Evolutionary conservation across 306 rosid species (phyloP).

Genomic region (Astragalus membranaceus): DNA sequence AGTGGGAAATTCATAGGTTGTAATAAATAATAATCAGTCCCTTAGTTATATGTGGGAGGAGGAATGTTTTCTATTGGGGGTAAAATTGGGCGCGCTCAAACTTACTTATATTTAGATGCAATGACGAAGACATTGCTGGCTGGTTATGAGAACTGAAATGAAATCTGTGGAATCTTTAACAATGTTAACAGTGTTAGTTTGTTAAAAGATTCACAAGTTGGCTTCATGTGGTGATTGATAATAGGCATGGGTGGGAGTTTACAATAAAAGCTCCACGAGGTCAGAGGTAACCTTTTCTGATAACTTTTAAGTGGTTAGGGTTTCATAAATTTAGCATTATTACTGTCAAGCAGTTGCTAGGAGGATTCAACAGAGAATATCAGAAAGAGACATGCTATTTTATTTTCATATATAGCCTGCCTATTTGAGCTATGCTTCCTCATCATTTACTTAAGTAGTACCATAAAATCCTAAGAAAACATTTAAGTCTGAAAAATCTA

Average conservation of each 20-base stretch:
- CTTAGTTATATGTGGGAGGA: background rate
- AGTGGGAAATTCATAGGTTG: no score
- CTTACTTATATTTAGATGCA: background rate
- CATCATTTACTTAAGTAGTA: background rate
- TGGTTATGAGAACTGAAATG: background rate
- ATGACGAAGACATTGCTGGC: no score
- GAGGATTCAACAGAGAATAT: background rate
- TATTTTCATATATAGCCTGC: background rate
- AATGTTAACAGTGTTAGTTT: background rate
- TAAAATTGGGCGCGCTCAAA: background rate
- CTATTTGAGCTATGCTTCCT: background rate
- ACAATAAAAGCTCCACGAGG: background rate
- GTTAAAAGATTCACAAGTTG: background rate
- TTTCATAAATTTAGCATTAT: constrained; percentile 1
- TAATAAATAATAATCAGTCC: background rate
- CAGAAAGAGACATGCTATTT: background rate
- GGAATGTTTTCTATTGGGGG: background rate
- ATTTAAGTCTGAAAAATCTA: background rate
- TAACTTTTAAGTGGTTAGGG: background rate
- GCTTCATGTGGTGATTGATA: background rate
- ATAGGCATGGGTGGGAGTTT: background rate
- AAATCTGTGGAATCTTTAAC: background rate
- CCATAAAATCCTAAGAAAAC: background rate
- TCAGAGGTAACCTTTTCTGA: background rate
- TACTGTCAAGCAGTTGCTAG: background rate